Evolutionary conservation across 2,329 filamentous ascomycete species (phyloP).

Genomic region (Knufia petricola): DNA sequence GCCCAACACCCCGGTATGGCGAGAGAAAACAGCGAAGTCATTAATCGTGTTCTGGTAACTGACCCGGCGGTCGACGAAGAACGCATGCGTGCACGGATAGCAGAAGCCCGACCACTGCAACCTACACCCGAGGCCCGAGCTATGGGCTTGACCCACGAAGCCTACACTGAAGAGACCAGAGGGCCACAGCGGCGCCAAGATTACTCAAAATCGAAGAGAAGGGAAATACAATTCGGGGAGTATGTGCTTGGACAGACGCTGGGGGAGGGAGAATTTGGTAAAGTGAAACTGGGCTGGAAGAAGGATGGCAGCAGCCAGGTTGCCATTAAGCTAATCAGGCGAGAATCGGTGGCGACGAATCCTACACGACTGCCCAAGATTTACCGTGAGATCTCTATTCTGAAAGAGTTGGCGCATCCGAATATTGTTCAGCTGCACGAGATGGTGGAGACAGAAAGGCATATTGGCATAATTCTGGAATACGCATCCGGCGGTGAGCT

Average conservation of each 20-base stretch:
- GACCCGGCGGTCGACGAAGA: constrained; percentile 65
- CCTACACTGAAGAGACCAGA: constrained; percentile 35
- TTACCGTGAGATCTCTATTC: constrained; percentile 88
- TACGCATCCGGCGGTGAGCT: constrained; percentile 96
- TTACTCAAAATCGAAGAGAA: constrained; percentile 48
- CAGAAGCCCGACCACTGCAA: constrained; percentile 43
- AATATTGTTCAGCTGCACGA: constrained; percentile 97
- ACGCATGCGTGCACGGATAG: constrained; percentile 60
- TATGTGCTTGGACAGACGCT: constrained; percentile 94
- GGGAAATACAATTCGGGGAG: constrained; percentile 84
- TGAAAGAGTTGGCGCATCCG: constrained; percentile 78
- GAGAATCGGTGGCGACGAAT: constrained; percentile 80
- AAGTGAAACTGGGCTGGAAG: constrained; percentile 98
- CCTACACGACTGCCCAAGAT: constrained; percentile 89
- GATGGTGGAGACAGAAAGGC: constrained; percentile 94
- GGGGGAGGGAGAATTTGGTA: constrained; percentile 95
- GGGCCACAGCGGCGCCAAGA: constrained; percentile 44
- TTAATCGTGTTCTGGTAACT: constrained; percentile 67
- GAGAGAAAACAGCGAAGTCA: constrained; percentile 67
- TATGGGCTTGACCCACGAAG: constrained; percentile 43
- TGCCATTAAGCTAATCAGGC: constrained; percentile 93
- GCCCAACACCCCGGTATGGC: constrained; percentile 33
- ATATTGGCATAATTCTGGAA: constrained; percentile 96
- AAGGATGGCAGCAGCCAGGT: constrained; percentile 88
- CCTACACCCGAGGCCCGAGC: constrained; percentile 37